Conservation (phyloP, 768 basidiomycete species). For the Suillus subluteus region DNA sequence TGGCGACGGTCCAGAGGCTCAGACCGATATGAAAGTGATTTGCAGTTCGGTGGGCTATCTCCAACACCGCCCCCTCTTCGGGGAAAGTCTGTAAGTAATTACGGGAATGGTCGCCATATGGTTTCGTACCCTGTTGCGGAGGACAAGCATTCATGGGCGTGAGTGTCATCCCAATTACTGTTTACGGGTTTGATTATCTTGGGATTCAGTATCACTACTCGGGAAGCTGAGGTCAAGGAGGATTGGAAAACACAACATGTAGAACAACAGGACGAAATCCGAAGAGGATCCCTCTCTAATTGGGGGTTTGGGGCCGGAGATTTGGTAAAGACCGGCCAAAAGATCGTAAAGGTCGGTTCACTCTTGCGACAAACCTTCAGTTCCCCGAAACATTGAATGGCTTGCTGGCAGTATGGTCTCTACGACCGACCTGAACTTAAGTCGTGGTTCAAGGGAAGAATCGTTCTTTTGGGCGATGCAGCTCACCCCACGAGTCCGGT, state of each 20-base stretch:
- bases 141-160: slow-evolving; percentile 42
- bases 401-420: slow-evolving; percentile 39
- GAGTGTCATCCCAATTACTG: slow-evolving; percentile 14
- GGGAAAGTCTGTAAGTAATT: slow-evolving; percentile 33
- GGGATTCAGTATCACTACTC: slow-evolving; percentile 10
- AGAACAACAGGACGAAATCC: slow-evolving; percentile 23
- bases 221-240: slow-evolving; percentile 42
- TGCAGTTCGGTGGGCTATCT: slow-evolving; percentile 41
- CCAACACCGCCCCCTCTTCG: slow-evolving; percentile 23
- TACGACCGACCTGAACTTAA: slow-evolving; percentile 47
- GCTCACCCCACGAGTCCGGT: slow-evolving; percentile 52
- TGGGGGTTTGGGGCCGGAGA: slow-evolving; percentile 24
- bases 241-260: slow-evolving; percentile 44
- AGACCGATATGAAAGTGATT: slow-evolving; percentile 1
- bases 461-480: slow-evolving; percentile 48
- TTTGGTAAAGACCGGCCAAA: slow-evolving; percentile 19
- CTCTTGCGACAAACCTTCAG: slow-evolving; percentile 3
- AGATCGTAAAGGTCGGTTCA: slow-evolving; percentile 21
- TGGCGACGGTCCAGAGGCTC: not conserved
- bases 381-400: slow-evolving; percentile 5
- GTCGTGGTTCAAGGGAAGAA: slow-evolving; percentile 45
- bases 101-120: slow-evolving; percentile 41
- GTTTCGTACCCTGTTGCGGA: slow-evolving; percentile 39
- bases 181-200: not conserved
- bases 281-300: slow-evolving; percentile 19